Conservation (phyloP, 2,329 filamentous ascomycete species). For the Diaporthe citrichinensis region DNA sequence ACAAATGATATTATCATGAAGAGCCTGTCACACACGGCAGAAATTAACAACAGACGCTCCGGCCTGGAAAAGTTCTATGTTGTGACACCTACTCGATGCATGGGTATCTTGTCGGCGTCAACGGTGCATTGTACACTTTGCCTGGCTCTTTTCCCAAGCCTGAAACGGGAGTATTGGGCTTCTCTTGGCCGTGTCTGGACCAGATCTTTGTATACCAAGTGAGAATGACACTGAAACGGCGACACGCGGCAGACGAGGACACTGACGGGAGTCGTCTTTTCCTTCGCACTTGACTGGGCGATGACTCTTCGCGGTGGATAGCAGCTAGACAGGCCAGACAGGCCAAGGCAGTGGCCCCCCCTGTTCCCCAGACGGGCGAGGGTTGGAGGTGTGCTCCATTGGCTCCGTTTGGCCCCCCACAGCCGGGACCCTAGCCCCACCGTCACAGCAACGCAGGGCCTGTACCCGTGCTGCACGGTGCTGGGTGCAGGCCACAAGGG, state of each 20-base stretch:
- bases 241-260: slow-evolving; percentile 11
- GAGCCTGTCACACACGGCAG: neutral
- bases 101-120: too few species aligned
- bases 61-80: neutral
- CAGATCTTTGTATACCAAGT: neutral
- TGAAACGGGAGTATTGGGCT: neutral
- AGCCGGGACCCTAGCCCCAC: slow-evolving; percentile 35
- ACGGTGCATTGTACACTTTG: neutral
- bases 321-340: slow-evolving; percentile 6
- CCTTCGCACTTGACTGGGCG: neutral
- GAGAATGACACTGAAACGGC: slow-evolving; percentile 11
- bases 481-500: slow-evolving; percentile 6
- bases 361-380: slow-evolving; percentile 27
- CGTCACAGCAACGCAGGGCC: slow-evolving; percentile 13
- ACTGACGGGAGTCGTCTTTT: neutral
- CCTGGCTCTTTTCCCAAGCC: neutral
- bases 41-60: neutral
- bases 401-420: slow-evolving; percentile 21
- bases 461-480: neutral
- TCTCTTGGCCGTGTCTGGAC: neutral
- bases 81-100: neutral
- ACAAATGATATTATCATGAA: slow-evolving; percentile 21
- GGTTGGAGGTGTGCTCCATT: neutral
- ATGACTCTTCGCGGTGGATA: slow-evolving; percentile 11
- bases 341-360: neutral